phyloP scores from a whole-genome alignment of 805 yeast genomes.

The Candida orba region DNA sequence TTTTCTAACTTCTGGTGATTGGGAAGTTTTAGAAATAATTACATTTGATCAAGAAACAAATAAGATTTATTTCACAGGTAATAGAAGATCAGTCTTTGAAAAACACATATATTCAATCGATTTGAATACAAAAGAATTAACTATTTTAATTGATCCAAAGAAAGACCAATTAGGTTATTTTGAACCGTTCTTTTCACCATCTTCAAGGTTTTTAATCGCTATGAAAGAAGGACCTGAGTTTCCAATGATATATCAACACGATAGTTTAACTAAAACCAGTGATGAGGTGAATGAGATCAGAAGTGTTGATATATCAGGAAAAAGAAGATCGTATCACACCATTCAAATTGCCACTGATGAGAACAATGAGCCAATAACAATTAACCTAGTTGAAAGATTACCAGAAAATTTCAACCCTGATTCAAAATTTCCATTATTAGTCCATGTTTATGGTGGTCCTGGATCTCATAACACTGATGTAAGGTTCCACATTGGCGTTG shows the following conservation, averaged over 20 bases:
- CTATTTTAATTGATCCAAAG: conserved; percentile 22
- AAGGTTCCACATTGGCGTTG: conserved; percentile 43
- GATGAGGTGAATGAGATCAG: background rate
- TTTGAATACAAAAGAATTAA: conserved; percentile 24
- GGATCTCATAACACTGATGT: conserved; percentile 57
- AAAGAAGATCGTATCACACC: conserved; percentile 15
- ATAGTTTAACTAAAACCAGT: conserved; percentile 2
- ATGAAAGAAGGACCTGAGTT: conserved; percentile 21
- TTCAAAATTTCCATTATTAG: conserved; percentile 54
- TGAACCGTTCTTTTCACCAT: conserved; percentile 46
- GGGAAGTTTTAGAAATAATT: conserved; percentile 43
- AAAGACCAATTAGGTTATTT: conserved; percentile 37
- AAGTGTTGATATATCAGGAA: conserved; percentile 14
- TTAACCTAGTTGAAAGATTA: conserved; percentile 53
- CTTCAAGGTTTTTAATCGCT: conserved; percentile 45
- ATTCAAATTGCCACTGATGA: conserved; percentile 16
- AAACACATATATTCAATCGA: conserved; percentile 52
- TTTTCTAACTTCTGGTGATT: conserved; percentile 38
- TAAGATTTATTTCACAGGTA: conserved; percentile 48
- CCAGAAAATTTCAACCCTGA: conserved; percentile 48
- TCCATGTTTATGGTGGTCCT: conserved; percentile 75
- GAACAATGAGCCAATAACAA: conserved; percentile 18
- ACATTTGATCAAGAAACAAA: conserved; percentile 41
- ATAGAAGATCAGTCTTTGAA: conserved; percentile 41
- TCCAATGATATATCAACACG: conserved; percentile 13